These are phyloP conservation scores for Rhodotorula diobovata DNA, from an alignment of 768 basidiomycete genomes.

Conservation along the genomic window DNA sequence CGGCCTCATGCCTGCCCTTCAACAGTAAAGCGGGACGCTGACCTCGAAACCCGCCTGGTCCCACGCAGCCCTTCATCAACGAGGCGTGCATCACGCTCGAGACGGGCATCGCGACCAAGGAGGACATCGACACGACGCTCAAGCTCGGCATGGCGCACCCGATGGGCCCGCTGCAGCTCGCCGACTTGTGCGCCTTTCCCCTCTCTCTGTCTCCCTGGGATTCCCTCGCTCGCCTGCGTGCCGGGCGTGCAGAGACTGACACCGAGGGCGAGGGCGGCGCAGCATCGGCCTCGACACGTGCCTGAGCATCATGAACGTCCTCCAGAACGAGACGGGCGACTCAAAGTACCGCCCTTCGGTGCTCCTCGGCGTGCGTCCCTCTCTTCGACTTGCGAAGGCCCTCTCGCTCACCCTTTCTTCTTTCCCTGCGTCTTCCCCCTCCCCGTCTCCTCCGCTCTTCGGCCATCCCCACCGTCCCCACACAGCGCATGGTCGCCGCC, in stretches of 20 bases:
- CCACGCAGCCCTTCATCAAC: conserved; percentile 71
- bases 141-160: conserved; percentile 67
- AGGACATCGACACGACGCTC: conserved; percentile 92
- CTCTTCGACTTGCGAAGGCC: not conserved
- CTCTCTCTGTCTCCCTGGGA: not conserved
- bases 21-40: no score
- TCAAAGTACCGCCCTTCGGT: conserved; percentile 90
- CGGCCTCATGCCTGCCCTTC: no score
- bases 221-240: no score
- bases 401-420: not conserved
- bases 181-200: conserved; percentile 47
- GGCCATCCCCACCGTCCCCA: no score
- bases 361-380: conserved; percentile 58
- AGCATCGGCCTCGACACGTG: conserved; percentile 98
- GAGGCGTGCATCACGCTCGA: conserved; percentile 94
- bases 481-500: conserved; percentile 88
- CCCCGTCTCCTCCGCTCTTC: no score
- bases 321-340: conserved; percentile 83
- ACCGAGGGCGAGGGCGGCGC: no score
- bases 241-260: no score
- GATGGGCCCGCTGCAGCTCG: conserved; percentile 53
- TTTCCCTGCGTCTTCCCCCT: no score
- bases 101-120: conserved; percentile 84
- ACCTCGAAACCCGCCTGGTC: no score
- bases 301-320: conserved; percentile 72